Evolutionary conservation across 2,329 filamentous ascomycete genomes (phyloP).

Genomic region (Colletotrichum aenigma): DNA sequence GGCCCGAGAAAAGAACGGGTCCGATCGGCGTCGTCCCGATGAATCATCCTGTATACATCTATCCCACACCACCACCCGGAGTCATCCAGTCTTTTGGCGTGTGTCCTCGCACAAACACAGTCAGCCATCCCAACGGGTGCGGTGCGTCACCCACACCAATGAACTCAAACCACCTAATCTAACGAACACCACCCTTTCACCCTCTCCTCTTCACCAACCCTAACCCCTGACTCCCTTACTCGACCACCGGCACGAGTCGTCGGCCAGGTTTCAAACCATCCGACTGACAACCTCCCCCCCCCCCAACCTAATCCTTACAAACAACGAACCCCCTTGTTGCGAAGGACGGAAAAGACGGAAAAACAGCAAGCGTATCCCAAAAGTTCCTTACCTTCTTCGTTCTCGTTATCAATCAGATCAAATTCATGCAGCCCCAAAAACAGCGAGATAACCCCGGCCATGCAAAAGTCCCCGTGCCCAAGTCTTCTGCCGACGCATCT

Average conservation of each 20-base stretch:
- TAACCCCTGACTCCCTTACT: neutral
- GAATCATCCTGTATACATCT: neutral
- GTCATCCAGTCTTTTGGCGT: neutral
- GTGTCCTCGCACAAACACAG: neutral
- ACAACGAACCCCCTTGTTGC: neutral
- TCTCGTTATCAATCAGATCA: neutral
- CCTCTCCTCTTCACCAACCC: neutral
- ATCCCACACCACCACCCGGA: neutral
- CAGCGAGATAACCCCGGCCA: neutral
- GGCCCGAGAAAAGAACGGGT: neutral
- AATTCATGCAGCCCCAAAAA: neutral
- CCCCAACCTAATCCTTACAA: neutral
- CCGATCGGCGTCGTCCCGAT: neutral
- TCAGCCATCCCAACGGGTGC: neutral
- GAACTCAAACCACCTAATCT: neutral
- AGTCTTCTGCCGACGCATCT: neutral
- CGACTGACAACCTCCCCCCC: neutral
- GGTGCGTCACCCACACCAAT: neutral
- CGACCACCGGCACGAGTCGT: neutral
- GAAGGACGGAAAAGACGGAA: neutral
- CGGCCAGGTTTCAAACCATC: neutral
- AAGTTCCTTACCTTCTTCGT: neutral
- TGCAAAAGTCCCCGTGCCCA: neutral
- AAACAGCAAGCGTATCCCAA: neutral
- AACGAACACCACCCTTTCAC: neutral